These are phyloP conservation scores for Lachnellula subtilissima DNA, from an alignment of 2,329 filamentous ascomycete species.

Conservation along the genomic window DNA sequence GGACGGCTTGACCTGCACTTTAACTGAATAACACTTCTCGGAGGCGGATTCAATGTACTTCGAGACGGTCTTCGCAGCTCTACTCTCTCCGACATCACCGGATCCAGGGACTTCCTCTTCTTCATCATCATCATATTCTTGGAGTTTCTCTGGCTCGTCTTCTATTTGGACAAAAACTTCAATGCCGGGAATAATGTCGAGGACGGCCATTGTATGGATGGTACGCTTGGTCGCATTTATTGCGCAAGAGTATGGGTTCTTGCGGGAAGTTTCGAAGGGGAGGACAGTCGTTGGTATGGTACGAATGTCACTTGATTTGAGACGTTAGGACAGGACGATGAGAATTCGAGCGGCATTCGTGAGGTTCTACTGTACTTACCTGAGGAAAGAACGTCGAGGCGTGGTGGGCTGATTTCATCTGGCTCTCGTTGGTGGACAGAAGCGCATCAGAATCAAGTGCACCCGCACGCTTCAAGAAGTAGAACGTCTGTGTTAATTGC, in stretches of 20 bases:
- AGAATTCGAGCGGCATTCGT: too few relatives aligned
- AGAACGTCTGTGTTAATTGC: too few relatives aligned
- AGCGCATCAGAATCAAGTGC: too few relatives aligned
- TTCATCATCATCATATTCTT: slow-evolving; percentile 5
- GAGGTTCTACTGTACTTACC: too few relatives aligned
- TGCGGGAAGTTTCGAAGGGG: background rate
- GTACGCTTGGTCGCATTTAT: background rate
- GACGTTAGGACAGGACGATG: too few relatives aligned
- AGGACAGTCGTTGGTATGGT: too few relatives aligned
- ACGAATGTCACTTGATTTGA: too few relatives aligned
- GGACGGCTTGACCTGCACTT: background rate
- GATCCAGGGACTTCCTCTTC: background rate
- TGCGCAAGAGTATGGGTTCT: background rate
- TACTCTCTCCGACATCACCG: background rate
- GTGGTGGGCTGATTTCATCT: too few relatives aligned
- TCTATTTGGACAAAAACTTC: background rate
- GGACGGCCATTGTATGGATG: background rate
- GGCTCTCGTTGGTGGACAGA: too few relatives aligned
- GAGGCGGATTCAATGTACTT: slow-evolving; percentile 1
- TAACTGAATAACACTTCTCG: background rate
- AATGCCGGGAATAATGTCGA: background rate
- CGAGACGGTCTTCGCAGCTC: background rate
- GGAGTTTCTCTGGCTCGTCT: background rate
- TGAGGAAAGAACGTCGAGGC: too few relatives aligned
- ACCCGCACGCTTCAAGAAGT: too few relatives aligned